Evolutionary conservation across 148 eudicot species (phyloP), one percentile per base, ranked within the genome.

Genomic region (Persicaria tinctoria): DNA sequence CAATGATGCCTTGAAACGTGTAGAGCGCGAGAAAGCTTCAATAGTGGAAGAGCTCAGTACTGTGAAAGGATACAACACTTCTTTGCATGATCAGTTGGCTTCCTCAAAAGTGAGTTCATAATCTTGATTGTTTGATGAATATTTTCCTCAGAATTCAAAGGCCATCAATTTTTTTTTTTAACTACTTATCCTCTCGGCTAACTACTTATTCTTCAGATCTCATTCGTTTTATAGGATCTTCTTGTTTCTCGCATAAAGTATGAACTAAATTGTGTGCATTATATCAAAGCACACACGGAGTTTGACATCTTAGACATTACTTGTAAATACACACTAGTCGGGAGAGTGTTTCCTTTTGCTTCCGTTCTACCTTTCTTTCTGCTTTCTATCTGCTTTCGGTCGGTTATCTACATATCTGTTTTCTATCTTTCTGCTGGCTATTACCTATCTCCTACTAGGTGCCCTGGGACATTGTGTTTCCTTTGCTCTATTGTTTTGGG

Each of bases 21-120:
- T 89, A 46, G 97, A 95, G 78, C 81, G 87, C 71, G 99, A 95
- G 76, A 95, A 92, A 81, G 86, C 92, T 69, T 82, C 82, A 14
- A 88, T 89, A 38, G 81, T 85, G 44, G 99, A 95, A 81, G 89
- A 82, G 63, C 96, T 95, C 69, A 92, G 99, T 84, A 84, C 85
- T 68, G 81, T 90, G 77, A 92, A 84, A 84, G 96, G 96, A 55
- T 89, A 90, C 50, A 81, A 87, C 74, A 85, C 57, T 64, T 87
- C 94, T 49, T 74, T 95, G 91, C 92, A 87, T 77, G 99, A 90
- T 74, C 99, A 90, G 84, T 84, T 92, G 72, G 78, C 84, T 80
- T 80, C 90, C 17, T 84, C 89, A 27, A 83, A 83, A 80, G 98
- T 94, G 76, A 74, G 87, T 66, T 44, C 70, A 51, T 50, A 41